Evolutionary conservation across 2,329 filamentous ascomycete species (phyloP), one percentile per base, ranked within the genome.

Genomic region (Mollisiaceae sp.): DNA sequence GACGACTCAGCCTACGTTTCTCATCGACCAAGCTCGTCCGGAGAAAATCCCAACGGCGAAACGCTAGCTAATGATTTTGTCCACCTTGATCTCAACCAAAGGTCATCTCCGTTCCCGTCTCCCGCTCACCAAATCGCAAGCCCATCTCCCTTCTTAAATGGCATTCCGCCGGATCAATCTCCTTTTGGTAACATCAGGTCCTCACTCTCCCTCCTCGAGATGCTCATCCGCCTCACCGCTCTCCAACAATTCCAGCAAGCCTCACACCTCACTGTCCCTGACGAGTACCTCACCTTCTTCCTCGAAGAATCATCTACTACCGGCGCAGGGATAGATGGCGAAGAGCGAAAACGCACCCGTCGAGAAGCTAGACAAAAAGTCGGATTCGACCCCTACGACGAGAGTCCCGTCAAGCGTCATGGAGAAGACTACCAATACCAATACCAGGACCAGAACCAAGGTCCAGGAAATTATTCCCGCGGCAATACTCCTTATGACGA

Each of bases 201-300:
- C 0, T 91, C 87, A 0, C 82, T 92, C 6, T 92, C 89, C 4
- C 84, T 92, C 22, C 84, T 92, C 52, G 90, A 92, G 75, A 91
- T 89, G 76, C 83, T 92, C 8, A 84, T 92, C 65, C 89, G 90
- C 61, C 83, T 92, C 35, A 88, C 88, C 1, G 86, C 89, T 0
- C 83, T 92, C 4, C 90, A 92, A 75, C 90, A 92, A 79, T 91
- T 91, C 77, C 87, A 91, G 70, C 90, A 92, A 80, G 83, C 86
- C 62, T 89, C 89, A 0, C 90, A 92, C 71, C 84, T 92, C 14
- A 82, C 88, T 43, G 90, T 92, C 66, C 86, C 86, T 20, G 90
- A 92, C 75, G 89, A 92, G 73, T 82, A 91, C 1, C 82, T 92
- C 11, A 91, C 89, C 72, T 91, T 92, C 80, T 92, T 92, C 80